phyloP scores from a whole-genome alignment of 495 filamentous ascomycete genomes.

The Lepraria neglecta region DNA sequence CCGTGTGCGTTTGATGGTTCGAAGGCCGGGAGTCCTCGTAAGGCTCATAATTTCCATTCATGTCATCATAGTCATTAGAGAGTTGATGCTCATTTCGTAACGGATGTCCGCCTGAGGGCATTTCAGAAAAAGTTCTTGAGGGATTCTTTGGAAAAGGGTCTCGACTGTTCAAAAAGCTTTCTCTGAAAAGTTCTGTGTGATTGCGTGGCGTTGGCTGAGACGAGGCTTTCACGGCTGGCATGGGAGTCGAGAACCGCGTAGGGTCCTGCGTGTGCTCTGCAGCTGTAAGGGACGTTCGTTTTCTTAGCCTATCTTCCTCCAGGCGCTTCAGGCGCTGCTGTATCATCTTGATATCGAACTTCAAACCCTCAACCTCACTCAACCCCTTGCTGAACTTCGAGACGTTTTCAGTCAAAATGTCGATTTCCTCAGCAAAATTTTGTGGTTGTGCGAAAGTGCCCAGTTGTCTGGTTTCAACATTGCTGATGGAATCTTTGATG shows the following conservation, averaged over 20 bases:
- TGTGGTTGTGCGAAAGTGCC: neutral
- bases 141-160: neutral
- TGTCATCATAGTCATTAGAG: neutral
- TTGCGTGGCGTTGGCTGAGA: slow-evolving; percentile 1
- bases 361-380: slow-evolving; percentile 15
- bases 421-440: neutral
- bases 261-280: neutral
- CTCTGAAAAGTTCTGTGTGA: neutral
- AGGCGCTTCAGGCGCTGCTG: slow-evolving; percentile 17
- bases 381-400: slow-evolving; percentile 2
- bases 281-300: neutral
- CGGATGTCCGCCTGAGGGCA: neutral
- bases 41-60: neutral
- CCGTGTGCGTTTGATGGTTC: neutral
- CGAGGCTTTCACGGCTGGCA: neutral
- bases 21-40: neutral
- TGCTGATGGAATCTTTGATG: neutral
- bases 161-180: neutral
- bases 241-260: neutral
- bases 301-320: slow-evolving; percentile 2
- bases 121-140: neutral
- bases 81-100: neutral
- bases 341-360: slow-evolving; percentile 20
- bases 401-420: neutral
- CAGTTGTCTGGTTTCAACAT: neutral